Evolutionary conservation across 2,329 filamentous ascomycete species (phyloP), one percentile per base, ranked within the genome.

Genomic region (Madurella fahalii): DNA sequence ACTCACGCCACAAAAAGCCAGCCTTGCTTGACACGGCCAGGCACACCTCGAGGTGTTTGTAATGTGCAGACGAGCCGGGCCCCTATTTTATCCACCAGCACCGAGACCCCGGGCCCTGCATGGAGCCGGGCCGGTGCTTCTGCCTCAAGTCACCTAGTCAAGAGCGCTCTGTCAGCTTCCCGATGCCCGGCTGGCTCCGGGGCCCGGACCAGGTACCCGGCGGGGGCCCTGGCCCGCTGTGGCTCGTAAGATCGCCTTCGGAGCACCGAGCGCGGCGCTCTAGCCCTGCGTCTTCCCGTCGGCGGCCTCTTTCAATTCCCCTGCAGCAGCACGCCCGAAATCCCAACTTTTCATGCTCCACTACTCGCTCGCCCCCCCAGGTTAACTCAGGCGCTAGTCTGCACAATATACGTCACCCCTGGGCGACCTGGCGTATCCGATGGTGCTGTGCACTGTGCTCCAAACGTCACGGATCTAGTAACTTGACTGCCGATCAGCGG

Each of bases 121-220:
- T 25, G 25, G 25, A 25, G 25, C 25, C 25, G 25, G 25, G 25
- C 3, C 25, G 25, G 25, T 25, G 7, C 25, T 25, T 25, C n/a
- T 25, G 7, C 25, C 25, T 25, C 25, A 25, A 25, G n/a, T n/a
- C n/a, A n/a, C n/a, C n/a, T n/a, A 25, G 25, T 25, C 25, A 25
- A 25, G 25, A 25, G 25, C 25, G 25, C 25, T 25, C 25, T 25
- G 25, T 25, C 3, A 25, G 25, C 25, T 25, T 37, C 34, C 34
- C 34, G 34, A 34, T 15, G n/a, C 8, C 15, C 30, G 40, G 40
- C n/a, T 9, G 8, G 3, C 25, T 7, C 25, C 43, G 39, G 53
- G 48, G 50, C 5, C 7, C 53, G 53, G 53, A 51, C 43, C 39
- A 51, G 39, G 53, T 43, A 50, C 52, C 52, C 47, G 47, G 15